Base-by-base conservation (phyloP, 306 rosid species). In the Cucumis melo region DNA sequence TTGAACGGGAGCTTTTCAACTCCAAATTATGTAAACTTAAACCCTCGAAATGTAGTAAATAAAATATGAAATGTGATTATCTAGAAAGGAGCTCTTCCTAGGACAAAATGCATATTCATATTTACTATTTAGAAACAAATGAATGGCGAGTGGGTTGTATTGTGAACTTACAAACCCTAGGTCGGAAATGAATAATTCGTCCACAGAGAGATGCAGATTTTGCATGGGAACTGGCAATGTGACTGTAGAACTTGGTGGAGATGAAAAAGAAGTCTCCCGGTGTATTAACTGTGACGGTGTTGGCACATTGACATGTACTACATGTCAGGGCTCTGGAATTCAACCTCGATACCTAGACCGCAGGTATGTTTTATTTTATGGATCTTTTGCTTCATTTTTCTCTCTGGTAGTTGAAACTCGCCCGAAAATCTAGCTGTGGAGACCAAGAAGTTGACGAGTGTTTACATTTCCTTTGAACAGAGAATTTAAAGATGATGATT, bases 281-380 rank as follows among this genome's bases (percentile, higher is more conserved):
- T 92, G 99, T 78, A 92, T 95, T 55, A 95, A 92, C 51, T 95
- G 99, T 60, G 97, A 91, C 16, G 97, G 96, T 34, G 91, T 7
- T 57, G 98, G 98, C 72, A 84, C 97, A 10, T 66, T 92, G 74
- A 90, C 97, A 10, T 94, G 98, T 89, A 91, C 98, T 29, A 94
- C 98, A 57, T 94, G 98, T 80, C 98, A 94, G 82, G 99, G 99
- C 79, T 85, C 87, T 9, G 97, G 99, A 46, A 95, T 95, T 79
- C 99, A 95, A 85, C 99, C 99, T 77, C 99, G 99, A 53, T 95
- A 95, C 84, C 96, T 95, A 79, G 99, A 92, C 59, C 92, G 99
- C 56, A 90, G 98, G 98, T 91, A 87, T 61, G 85, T 32, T 48
- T 16, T 14, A 7, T 51, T 51, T 11, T 80, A 80, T 38, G 29